Evolutionary conservation across 1,284 basidiomycete genomes (phyloP), one percentile per base, ranked within the genome.

Genomic region (Acaromyces ingoldii): DNA sequence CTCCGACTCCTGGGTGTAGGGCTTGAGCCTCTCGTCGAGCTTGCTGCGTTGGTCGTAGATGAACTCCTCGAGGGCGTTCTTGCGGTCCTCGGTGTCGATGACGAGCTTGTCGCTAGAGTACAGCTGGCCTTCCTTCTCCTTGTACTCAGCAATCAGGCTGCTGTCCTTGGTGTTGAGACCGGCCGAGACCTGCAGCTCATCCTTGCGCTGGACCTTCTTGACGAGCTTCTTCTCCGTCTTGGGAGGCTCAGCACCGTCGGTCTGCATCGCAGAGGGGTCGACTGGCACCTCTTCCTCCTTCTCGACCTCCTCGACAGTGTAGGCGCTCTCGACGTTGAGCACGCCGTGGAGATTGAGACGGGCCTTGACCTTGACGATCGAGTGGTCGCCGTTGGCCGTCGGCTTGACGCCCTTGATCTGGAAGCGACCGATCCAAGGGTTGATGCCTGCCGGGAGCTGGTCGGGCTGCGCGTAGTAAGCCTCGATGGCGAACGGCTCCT

Each of bases 351-450:
- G 63, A 55, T 74, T 74, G 53, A 74, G 63, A 46, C 72, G 62
- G 22, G 72, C 69, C 65, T 74, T 74, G 56, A 74, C 69, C 67
- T 74, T 74, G 59, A 74, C 70, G 54, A 74, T 74, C 19, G 67
- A 70, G 63, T 73, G 70, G 59, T 74, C 72, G 38, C 72, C 72
- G 45, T 65, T 41, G 13, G 67, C 67, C 53, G 67, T 73, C 28
- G 72, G 72, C n/a, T 53, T 66, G 42, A 74, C 72, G 38, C 63
- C 63, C 55, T 74, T 69, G 57, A 74, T 68, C 21, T 62, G 60
- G 48, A 72, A 71, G 51, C 62, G 58, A 51, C 72, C 72, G 28
- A 74, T 63, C 64, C 59, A 68, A 15, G 72, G 69, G 63, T 73
- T 70, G 53, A 63, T 67, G 41, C 72, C 72, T 50, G 55, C 41